Percentiles rank a stretch among this genome's conserved stretches.
Conservation (phyloP, 1,139 yeast genomes). For the Protomyces gravidus region DNA sequence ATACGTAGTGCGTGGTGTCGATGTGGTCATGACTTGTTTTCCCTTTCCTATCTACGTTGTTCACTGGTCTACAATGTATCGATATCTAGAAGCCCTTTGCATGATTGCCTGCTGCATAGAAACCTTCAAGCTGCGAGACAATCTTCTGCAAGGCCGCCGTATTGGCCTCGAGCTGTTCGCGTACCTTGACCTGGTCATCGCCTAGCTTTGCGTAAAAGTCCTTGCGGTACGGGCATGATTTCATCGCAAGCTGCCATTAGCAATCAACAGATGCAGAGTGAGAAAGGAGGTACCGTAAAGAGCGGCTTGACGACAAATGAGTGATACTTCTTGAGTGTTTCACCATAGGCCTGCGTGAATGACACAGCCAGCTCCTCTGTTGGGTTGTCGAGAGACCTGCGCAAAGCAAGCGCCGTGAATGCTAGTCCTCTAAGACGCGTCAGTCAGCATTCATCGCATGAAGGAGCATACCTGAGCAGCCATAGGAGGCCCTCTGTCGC, state of each 20-base stretch:
- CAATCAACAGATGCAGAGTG: neutral
- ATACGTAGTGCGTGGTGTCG: neutral
- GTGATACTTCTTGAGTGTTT: conserved; percentile 77
- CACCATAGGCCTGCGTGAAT: conserved; percentile 75
- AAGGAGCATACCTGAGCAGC: conserved; percentile 49
- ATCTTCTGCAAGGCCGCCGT: conserved; percentile 68
- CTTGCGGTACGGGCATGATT: conserved; percentile 88
- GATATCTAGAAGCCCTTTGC: conserved; percentile 70
- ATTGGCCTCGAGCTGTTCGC: conserved; percentile 65
- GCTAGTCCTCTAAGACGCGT: conserved; percentile 58
- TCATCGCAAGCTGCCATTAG: conserved; percentile 65
- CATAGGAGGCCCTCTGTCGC: conserved; percentile 91
- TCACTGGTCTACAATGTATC: too few species aligned
- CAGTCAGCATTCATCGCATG: neutral
- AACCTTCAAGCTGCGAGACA: conserved; percentile 67
- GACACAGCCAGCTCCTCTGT: conserved; percentile 68
- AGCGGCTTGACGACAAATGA: conserved; percentile 77
- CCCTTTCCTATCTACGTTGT: neutral
- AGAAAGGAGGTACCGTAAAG: conserved; percentile 48
- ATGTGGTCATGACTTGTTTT: neutral
- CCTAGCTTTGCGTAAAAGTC: conserved; percentile 82
- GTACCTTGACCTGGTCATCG: conserved; percentile 52
- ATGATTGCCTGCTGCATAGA: conserved; percentile 74
- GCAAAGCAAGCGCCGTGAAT: conserved; percentile 83
- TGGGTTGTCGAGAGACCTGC: conserved; percentile 61